Conservation (phyloP, 129 eudicot genomes). For the Tanacetum coccineum region DNA sequence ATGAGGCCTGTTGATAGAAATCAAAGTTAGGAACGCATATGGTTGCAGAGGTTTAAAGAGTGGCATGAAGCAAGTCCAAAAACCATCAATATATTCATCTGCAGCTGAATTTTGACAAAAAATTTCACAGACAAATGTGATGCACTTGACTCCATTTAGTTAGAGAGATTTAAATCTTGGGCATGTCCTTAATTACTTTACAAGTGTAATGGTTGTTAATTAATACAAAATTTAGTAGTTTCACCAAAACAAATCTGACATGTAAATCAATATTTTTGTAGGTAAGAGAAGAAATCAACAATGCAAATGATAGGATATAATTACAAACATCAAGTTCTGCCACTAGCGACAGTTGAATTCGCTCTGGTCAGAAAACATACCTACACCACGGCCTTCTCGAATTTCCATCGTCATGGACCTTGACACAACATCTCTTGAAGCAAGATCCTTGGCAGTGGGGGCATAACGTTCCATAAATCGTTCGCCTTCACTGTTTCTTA, state of each 20-base stretch:
- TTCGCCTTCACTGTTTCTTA: conserved; percentile 96
- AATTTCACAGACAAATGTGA: neutral
- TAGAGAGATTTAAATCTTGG: no score
- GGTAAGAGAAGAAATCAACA: no score
- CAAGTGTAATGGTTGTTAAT: no score
- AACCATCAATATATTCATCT: neutral
- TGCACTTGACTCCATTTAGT: no score
- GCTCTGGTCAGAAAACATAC: conserved; percentile 34
- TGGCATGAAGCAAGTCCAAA: no score
- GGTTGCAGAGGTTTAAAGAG: no score
- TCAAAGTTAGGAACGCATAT: neutral
- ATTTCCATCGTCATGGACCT: conserved; percentile 99
- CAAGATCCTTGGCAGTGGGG: conserved; percentile 99
- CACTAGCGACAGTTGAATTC: neutral
- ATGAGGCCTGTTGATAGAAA: conserved; percentile 55
- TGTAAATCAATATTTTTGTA: no score
- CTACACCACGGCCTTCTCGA: conserved; percentile 99
- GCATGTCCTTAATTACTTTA: no score
- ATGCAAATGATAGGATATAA: neutral
- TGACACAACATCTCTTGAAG: conserved; percentile 97
- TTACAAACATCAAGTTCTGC: neutral
- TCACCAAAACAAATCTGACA: no score
- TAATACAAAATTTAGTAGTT: no score
- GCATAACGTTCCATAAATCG: conserved; percentile 99
- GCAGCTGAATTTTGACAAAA: neutral